Conservation (phyloP, 352 stramenopile species). For the Phytophthora pisi region DNA sequence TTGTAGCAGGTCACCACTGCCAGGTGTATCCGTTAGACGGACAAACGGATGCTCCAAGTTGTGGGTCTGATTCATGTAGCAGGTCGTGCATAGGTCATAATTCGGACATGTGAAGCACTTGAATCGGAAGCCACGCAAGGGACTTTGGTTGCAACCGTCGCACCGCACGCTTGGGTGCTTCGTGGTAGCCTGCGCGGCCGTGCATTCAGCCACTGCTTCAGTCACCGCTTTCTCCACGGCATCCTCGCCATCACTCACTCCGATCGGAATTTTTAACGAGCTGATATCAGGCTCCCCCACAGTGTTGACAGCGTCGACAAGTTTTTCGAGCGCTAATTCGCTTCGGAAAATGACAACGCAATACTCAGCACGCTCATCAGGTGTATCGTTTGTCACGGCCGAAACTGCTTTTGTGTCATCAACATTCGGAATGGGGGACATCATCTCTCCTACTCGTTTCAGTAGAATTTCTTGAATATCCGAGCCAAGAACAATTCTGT, state of each 20-base stretch:
- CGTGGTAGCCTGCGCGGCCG: conserved; percentile 34
- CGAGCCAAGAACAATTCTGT: conserved; percentile 23
- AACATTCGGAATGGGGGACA: conserved; percentile 24
- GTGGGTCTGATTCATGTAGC: conserved; percentile 71
- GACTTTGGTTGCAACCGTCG: conserved; percentile 78
- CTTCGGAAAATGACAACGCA: conserved; percentile 61
- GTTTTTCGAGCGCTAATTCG: conserved; percentile 45
- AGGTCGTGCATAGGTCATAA: conserved; percentile 74
- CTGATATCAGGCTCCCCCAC: conserved; percentile 49
- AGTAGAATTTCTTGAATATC: conserved; percentile 43
- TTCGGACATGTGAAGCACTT: conserved; percentile 81
- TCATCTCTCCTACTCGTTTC: conserved; percentile 38
- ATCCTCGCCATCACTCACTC: conserved; percentile 27
- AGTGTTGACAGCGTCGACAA: conserved; percentile 48
- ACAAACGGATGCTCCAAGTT: conserved; percentile 75
- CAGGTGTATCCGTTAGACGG: conserved; percentile 49
- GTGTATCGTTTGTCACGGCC: not conserved
- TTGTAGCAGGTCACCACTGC: conserved; percentile 61
- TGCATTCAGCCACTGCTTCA: conserved; percentile 33
- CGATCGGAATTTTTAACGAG: conserved; percentile 37
- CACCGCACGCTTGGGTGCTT: conserved; percentile 77
- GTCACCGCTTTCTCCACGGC: conserved; percentile 30
- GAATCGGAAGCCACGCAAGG: conserved; percentile 69
- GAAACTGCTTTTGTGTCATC: not conserved
- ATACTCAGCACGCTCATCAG: conserved; percentile 20